phyloP scores from a whole-genome alignment of 75 land plant species.

The Sequoia sempervirens region DNA sequence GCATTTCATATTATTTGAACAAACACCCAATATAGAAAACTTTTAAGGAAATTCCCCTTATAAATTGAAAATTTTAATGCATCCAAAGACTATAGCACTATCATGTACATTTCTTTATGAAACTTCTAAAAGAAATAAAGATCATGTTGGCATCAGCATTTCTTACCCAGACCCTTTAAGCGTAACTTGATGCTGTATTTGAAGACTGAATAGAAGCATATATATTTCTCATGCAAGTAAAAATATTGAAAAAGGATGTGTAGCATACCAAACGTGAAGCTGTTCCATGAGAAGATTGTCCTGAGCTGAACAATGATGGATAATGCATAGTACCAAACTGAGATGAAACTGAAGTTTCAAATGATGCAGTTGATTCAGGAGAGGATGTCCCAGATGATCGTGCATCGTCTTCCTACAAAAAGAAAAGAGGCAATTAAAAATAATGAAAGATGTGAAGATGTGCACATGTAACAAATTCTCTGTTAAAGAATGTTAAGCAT shows the following conservation, averaged over 20 bases:
- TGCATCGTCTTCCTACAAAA: conserved; percentile 73
- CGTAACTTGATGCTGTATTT: neutral
- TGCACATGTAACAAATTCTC: conserved; percentile 1
- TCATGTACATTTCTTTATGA: neutral
- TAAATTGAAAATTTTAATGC: neutral
- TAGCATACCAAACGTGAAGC: conserved; percentile 43
- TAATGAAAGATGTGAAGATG: neutral
- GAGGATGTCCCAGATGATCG: conserved; percentile 90
- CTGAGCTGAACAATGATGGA: conserved; percentile 84
- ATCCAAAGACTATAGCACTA: neutral
- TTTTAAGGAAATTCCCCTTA: neutral
- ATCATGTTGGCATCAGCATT: neutral
- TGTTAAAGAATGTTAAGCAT: neutral
- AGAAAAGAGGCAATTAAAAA: neutral
- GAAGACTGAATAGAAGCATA: neutral
- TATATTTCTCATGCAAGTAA: neutral
- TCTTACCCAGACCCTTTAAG: neutral
- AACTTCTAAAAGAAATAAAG: neutral
- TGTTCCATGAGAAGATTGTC: conserved; percentile 41
- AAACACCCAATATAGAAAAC: neutral
- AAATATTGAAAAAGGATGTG: neutral
- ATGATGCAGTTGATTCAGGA: conserved; percentile 89
- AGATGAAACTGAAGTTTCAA: conserved; percentile 77
- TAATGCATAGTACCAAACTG: conserved; percentile 86
- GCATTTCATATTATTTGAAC: neutral